These are phyloP conservation scores for Arthonia radiata DNA, from an alignment of 495 filamentous ascomycete species.

Conservation along the genomic window DNA sequence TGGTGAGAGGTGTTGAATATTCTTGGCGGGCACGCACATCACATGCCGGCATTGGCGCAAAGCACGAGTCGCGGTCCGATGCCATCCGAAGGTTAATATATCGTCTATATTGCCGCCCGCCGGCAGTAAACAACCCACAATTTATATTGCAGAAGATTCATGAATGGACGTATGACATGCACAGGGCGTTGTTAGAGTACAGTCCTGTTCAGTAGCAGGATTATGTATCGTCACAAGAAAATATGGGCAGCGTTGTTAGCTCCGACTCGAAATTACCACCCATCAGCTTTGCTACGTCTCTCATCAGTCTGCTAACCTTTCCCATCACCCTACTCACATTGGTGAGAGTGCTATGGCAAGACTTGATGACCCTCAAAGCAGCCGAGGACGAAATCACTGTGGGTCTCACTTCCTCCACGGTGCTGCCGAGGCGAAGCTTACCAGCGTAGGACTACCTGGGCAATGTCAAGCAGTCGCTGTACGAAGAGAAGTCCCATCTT, in stretches of 20 bases:
- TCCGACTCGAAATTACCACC: constrained; percentile 4
- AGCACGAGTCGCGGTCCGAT: too few species aligned
- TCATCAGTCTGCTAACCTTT: constrained; percentile 11
- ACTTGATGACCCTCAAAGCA: constrained; percentile 7
- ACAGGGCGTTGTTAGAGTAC: too few species aligned
- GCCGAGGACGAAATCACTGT: constrained; percentile 7
- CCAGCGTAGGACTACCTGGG: constrained; percentile 5
- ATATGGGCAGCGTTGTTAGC: constrained; percentile 11
- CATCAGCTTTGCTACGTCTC: constrained; percentile 6
- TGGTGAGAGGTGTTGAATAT: too few species aligned
- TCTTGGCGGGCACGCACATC: too few species aligned
- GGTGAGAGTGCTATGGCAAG: constrained; percentile 8
- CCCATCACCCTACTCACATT: constrained; percentile 12
- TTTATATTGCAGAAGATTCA: too few species aligned
- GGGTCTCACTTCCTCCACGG: background rate
- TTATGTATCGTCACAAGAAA: too few species aligned
- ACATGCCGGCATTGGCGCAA: too few species aligned
- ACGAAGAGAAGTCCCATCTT: constrained; percentile 10
- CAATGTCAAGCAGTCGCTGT: constrained; percentile 10
- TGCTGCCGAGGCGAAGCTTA: background rate
- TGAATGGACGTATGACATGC: too few species aligned
- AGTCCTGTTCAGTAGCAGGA: too few species aligned
- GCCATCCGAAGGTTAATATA: too few species aligned
- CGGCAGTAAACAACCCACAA: too few species aligned
- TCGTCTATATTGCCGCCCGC: too few species aligned